Base-by-base conservation (phyloP, 2,329 filamentous ascomycete species). In the Fusarium neocosmosporiellum region DNA sequence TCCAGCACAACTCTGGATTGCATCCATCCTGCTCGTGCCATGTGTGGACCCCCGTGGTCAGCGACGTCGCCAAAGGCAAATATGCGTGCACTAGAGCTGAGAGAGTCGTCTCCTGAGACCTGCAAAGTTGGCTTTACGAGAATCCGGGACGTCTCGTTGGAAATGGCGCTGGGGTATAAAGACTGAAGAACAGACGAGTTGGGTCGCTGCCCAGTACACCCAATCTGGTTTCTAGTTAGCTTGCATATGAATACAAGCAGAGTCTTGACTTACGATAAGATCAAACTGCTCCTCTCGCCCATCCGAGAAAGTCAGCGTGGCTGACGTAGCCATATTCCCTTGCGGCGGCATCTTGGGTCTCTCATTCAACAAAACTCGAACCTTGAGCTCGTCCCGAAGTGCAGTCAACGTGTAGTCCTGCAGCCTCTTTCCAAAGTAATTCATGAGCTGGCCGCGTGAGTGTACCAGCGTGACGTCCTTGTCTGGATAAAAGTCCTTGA, bases 31-130 rank as follows among this genome's bases (percentile, higher is more conserved):
- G 60, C 39, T 20, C 66, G 58, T 1, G 58, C 66, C 53, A 63
- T 62, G 34, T 63, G 33, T 4, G 53, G 34, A 9, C 63, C 59
- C 18, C 37, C 54, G 9, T 43, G 61, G 14, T 66, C 58, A 9
- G 66, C 63, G 1, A 69, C 59, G 3, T 66, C 66, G 3, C 66
- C 66, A 7, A 66, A 33, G 3, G 66, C 66, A 37, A 69, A 69
- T 2, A 69, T 33, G 7, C 16, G 58, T 1, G 48, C 11, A 4
- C 7, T 3, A 1, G n/a, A 4, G 0, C 7, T 39, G 9, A 34
- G 7, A 22, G 29, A 22, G 2, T 50, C 39, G 8, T 53, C 22
- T 20, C 33, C 20, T 20, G 58, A 29, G 0, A 66, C 14, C 10
- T 69, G 63, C 1, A 69, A 46, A 5, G 66, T 62, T 10, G 66